Evolutionary conservation across 768 basidiomycete species (phyloP).

Genomic region (Sporobolomyces phaffii): DNA sequence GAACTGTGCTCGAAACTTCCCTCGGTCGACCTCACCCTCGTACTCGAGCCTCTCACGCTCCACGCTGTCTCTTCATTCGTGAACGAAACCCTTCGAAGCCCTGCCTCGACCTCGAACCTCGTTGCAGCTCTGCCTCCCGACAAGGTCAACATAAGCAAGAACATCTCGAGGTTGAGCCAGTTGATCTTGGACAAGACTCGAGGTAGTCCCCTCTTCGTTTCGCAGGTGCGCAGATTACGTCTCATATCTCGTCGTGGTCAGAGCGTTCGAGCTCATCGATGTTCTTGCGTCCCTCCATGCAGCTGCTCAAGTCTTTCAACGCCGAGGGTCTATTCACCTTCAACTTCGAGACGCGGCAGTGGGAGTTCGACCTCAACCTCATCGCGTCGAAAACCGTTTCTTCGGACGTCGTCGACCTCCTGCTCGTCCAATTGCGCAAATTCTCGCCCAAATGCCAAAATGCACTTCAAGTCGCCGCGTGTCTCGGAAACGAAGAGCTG

Average conservation of each 20-base stretch:
- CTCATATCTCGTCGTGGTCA: no score
- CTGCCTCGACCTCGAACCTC: background rate
- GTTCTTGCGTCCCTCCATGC: no score
- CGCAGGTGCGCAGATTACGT: conserved; percentile 6
- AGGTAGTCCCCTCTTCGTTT: conserved; percentile 30
- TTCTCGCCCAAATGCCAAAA: conserved; percentile 11
- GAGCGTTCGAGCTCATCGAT: no score
- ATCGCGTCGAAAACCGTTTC: conserved; percentile 24
- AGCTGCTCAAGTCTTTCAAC: conserved; percentile 34
- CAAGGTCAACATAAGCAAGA: background rate
- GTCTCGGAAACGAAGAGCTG: conserved; percentile 32
- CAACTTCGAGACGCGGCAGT: conserved; percentile 16
- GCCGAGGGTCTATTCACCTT: conserved; percentile 32
- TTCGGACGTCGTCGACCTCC: conserved; percentile 35
- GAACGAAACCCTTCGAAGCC: conserved; percentile 8
- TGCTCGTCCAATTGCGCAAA: conserved; percentile 22
- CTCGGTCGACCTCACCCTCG: background rate
- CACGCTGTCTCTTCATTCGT: conserved; percentile 12
- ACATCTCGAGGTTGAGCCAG: conserved; percentile 6
- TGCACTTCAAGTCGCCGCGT: conserved; percentile 28
- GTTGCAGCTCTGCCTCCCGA: background rate
- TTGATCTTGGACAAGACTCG: conserved; percentile 23
- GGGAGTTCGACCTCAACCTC: conserved; percentile 31
- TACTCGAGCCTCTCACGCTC: conserved; percentile 21
- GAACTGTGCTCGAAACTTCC: conserved; percentile 10